Conservation (phyloP, 805 yeast species). For the Yarrowia bubula region DNA sequence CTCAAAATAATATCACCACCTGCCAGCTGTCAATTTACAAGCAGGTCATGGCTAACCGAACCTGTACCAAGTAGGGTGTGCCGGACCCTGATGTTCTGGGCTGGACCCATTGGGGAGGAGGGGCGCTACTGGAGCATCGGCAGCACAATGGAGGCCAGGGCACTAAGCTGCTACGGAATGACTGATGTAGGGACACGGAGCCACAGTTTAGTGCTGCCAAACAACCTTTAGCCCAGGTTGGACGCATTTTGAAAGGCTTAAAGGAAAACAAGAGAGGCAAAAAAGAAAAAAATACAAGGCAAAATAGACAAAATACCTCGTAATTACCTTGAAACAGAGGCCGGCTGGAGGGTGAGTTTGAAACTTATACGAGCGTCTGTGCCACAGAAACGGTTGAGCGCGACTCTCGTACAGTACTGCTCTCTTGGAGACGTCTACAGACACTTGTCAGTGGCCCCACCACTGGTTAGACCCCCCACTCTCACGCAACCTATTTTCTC, state of each 20-base stretch:
- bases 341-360: background rate
- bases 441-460: background rate
- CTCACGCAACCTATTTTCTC: conserved; percentile 2
- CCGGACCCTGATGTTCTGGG: background rate
- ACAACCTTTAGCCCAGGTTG: background rate
- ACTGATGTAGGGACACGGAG: conserved; percentile 1
- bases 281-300: background rate
- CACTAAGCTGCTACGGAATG: background rate
- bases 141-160: background rate
- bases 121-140: too few species aligned
- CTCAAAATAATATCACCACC: too few species aligned
- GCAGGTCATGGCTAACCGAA: too few species aligned
- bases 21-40: too few species aligned
- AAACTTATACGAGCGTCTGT: background rate
- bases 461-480: background rate
- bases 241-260: conserved; percentile 17
- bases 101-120: background rate
- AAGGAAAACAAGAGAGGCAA: background rate
- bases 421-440: background rate
- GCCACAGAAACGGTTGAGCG: background rate
- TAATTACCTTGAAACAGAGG: background rate
- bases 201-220: background rate
- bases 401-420: too few species aligned
- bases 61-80: too few species aligned
- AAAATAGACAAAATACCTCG: background rate